These are phyloP conservation scores for Beauveria caledonica DNA, from an alignment of 2,329 filamentous ascomycete genomes.

Conservation along the genomic window DNA sequence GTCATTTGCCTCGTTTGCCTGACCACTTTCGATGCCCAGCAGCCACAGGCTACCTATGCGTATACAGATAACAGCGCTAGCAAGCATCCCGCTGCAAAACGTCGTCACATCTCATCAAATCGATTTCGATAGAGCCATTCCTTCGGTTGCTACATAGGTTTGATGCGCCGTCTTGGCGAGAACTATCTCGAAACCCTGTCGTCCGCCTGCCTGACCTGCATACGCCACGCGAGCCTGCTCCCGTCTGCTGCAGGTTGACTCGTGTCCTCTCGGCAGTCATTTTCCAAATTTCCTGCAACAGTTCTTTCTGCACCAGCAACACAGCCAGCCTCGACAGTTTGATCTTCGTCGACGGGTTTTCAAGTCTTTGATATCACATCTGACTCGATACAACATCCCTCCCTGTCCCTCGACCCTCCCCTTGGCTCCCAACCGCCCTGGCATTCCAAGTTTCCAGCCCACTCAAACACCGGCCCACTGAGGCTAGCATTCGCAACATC, in stretches of 20 bases:
- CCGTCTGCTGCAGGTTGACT: not conserved
- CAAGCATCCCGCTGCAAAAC: constrained; percentile 3
- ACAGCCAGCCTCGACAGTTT: not conserved
- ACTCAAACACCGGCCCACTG: not conserved
- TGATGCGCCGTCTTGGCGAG: not conserved
- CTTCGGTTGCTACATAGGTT: not conserved
- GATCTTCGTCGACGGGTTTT: not conserved
- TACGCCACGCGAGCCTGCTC: not conserved
- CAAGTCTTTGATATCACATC: not conserved
- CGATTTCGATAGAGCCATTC: not conserved
- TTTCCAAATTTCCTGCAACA: not conserved
- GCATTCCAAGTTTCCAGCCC: constrained; percentile 2
- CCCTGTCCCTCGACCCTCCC: not conserved
- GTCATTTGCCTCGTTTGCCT: not conserved
- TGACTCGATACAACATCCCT: not conserved
- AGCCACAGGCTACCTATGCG: not conserved
- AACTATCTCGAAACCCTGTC: not conserved
- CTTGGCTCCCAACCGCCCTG: not conserved
- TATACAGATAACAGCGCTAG: not conserved
- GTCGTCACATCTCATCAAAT: not conserved
- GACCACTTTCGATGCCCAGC: not conserved
- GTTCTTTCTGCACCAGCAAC: not conserved
- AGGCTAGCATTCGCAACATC: constrained; percentile 4
- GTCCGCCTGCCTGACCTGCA: not conserved
- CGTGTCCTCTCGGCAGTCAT: not conserved